Evolutionary conservation across 1,284 basidiomycete genomes (phyloP), one percentile per base, ranked within the genome.

Genomic region (Leccinum griseonigrum): DNA sequence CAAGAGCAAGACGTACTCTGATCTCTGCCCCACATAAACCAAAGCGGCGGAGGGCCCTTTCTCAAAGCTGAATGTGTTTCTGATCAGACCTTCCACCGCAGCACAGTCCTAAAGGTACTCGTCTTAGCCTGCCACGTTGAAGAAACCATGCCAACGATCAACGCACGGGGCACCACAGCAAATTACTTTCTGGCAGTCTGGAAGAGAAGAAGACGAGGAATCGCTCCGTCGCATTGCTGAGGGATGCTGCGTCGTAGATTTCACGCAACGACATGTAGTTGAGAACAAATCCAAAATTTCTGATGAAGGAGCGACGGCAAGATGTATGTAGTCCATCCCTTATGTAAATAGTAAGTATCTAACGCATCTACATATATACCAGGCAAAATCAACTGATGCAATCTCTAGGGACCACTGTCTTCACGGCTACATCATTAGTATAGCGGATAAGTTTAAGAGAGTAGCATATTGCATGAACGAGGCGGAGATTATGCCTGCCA

Each of bases 141-240:
- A 63, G 64, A 62, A 58, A 53, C 32, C 14, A 43, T 29, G 14
- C 18, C 22, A 46, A 56, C 16, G 18, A 34, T 40, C 40, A 38
- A 79, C 81, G 58, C 68, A 90, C 88, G 38, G 85, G 83, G 69
- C 90, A 91, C 89, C 90, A 91, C 67, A 86, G 67, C 36, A 36
- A 36, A 36, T 56, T 26, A 63, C 76, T 68, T 32, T 81, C 85
- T 62, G 84, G 77, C 40, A 81, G 76, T 29, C 82, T 72, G 14
- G 87, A 89, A 9, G 89, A 83, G 63, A 85, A 90, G 71, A 91
- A 90, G 34, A 91, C 75, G 32, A 90, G 64, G 65, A 80, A 90
- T 13, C 78, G 71, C 43, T 85, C 82, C n/a, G 79, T 73, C 4
- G 76, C 76, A 32, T 74, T 69, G 56, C 71, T 67, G 50, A 85